Evolutionary conservation across 192 early-diverging fungal species (phyloP), one percentile per base, ranked within the genome.

Genomic region (Backusella morwellensis): DNA sequence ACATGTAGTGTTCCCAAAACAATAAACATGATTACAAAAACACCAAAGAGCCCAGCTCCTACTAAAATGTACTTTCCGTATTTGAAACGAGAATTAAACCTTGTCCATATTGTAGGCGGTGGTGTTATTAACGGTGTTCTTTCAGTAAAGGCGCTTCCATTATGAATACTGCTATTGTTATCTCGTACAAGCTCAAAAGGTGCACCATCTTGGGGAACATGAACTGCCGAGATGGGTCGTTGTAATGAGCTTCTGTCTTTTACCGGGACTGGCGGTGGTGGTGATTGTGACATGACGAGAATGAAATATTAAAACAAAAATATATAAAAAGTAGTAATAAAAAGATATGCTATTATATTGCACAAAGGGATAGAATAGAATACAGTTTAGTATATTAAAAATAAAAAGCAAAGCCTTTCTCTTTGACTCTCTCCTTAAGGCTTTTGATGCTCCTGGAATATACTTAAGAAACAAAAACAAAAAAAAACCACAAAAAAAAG

Each of bases 11-110:
- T 63, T 21, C 77, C 77, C 26, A 78, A 19, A 12, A 74, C 44
- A 68, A 78, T 72, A 56, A 78, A 78, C 77, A 78, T 78, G 44
- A 78, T 67, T 0, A 70, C 29, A 73, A 78, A 68, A 4, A 72
- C 72, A 59, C 69, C 69, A 29, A 40, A 4, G 2, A 74, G 29
- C 15, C 77, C 77, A 15, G 19, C 40, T 15, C 19, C 66, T 15
- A 78, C 32, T 9, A 78, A 59, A 6, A 73, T 74, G 8, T 21
- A 21, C 23, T 59, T 44, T 0, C 77, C 77, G 69, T 54, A 78
- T 34, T 72, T 63, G 56, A 68, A 78, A 68, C 41, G 23, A 38
- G 56, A 66, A 32, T 32, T 69, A 41, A 78, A 74, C 19, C 41
- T 59, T 4, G 77, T 78, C 77, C 77, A 78, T 21, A 78, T 69